Evolutionary conservation across 148 eudicot species (phyloP).

Genomic region (Rhododendron vialii): DNA sequence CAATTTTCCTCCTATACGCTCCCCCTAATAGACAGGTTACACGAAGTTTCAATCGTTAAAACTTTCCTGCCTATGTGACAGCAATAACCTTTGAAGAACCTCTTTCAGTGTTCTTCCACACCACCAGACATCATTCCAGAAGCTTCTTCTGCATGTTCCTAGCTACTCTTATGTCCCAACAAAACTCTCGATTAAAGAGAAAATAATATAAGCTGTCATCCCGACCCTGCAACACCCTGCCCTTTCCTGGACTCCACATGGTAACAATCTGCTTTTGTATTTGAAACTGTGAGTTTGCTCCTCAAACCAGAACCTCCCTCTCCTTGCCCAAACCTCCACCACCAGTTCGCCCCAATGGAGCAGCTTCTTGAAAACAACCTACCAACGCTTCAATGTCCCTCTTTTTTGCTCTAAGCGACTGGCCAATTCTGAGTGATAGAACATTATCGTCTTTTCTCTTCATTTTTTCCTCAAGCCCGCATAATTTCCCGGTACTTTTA

Average conservation of each 20-base stretch:
- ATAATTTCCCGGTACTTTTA: not conserved
- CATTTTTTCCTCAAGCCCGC: not conserved
- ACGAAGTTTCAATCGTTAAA: not conserved
- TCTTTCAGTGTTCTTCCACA: not conserved
- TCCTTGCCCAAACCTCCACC: not conserved
- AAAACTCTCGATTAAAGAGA: not conserved
- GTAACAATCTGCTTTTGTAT: not conserved
- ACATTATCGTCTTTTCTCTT: not conserved
- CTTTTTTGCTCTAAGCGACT: not conserved
- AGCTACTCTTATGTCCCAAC: not conserved
- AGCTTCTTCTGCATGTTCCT: not conserved
- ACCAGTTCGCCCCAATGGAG: not conserved
- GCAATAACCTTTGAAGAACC: not conserved
- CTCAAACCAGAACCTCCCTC: not conserved
- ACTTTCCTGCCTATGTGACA: not conserved
- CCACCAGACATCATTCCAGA: not conserved
- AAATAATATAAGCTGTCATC: not conserved
- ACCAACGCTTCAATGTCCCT: not conserved
- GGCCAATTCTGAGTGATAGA: not conserved
- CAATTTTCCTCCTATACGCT: not conserved
- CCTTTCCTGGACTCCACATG: not conserved
- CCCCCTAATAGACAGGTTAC: not conserved
- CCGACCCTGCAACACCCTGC: not conserved
- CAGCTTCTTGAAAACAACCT: not conserved
- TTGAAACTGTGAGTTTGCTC: not conserved